Base-by-base conservation (phyloP, 805 yeast genomes). In the Ogataea parapolymorpha region DNA sequence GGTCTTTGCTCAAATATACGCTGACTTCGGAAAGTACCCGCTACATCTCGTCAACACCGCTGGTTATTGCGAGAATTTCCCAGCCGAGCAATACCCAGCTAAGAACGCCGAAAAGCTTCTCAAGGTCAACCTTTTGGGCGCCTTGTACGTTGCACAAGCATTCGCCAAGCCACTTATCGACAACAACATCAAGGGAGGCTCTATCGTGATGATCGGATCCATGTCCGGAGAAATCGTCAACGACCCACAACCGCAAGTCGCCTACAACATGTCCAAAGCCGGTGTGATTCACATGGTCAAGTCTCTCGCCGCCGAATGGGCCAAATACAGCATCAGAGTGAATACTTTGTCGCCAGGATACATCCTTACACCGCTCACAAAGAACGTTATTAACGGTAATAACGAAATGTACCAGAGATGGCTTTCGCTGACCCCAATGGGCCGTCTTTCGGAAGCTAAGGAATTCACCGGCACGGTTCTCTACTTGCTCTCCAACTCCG, bases 211-310 rank as follows among this genome's bases (percentile, higher is more conserved):
- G 64, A 74, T 82, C 51, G 89, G 85, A n/a, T 81, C 87, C 45
- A 82, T 82, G 89, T 79, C 85, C 6, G 90, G 88, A 41, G 73
- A 80, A 45, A 80, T 82, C 53, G 88, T 82, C 47, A 82, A 82
- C 62, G 82, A 79, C 59, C 90, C 90, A 26, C 89, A 82, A 61
- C 86, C 86, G 15, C 89, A 82, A 64, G 74, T 79, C 49, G 85
- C 85, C 53, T 85, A 85, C 74, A 85, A 85, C 72, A 80, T 82
- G 85, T 74, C 91, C 53, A 85, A 85, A 68, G 93, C 93, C 13
- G 93, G 90, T 59, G 91, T 84, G 31, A 83, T 84, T 54, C 93
- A 85, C 65, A 68, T 85, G 73, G 85, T 76, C 41, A 77, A 78
- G 61, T 76, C 90, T 3, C 67, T 85, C 53, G 93, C 89, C 30